Evolutionary conservation across 164 flowering plant species (phyloP), one percentile per base, ranked within the genome.

Genomic region (Amborella trichopoda): DNA sequence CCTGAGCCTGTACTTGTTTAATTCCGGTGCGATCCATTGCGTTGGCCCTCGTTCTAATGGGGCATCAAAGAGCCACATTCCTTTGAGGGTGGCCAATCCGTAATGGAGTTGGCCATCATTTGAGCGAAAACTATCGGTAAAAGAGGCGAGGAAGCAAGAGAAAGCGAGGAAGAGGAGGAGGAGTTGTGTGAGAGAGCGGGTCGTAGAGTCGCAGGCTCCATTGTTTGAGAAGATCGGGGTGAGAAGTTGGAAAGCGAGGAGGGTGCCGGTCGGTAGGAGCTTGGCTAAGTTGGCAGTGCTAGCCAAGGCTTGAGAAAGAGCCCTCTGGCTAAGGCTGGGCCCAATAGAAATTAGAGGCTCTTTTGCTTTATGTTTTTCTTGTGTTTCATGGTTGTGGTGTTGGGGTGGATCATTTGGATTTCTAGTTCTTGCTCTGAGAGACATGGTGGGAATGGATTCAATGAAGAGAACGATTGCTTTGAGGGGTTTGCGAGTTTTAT

Each of bases 181-280:
- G 26, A 44, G 14, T 6, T 49, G 44, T 9, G 83, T 68, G 52
- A 80, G 53, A 60, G 33, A 51, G 23, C 69, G 58, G 48, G 75
- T 65, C 17, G 57, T 41, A 6, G 46, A 14, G 5, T 60, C 64
- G 37, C 85, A 80, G n/a, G 32, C n/a, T 13, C 87, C 87, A 19
- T 66, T 67, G 72, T 67, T 65, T 48, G 79, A 50, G 63, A 78
- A 67, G 16, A 68, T 54, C 22, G 78, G 78, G 13, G 53, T 47
- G 3, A 83, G 68, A 18, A 78, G 60, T 40, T 74, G 80, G 42
- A 77, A 77, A 2, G 70, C 75, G 18, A 79, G 62, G 37, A 73
- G 71, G 6, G 84, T 77, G 24, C 82, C 78, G 6, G 87, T 83
- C 0, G 93, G 93, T 14, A 83, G 63, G 17, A 79, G 76, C 54